phyloP scores from a whole-genome alignment of 768 basidiomycete genomes.

The Lactarius tabidus region DNA sequence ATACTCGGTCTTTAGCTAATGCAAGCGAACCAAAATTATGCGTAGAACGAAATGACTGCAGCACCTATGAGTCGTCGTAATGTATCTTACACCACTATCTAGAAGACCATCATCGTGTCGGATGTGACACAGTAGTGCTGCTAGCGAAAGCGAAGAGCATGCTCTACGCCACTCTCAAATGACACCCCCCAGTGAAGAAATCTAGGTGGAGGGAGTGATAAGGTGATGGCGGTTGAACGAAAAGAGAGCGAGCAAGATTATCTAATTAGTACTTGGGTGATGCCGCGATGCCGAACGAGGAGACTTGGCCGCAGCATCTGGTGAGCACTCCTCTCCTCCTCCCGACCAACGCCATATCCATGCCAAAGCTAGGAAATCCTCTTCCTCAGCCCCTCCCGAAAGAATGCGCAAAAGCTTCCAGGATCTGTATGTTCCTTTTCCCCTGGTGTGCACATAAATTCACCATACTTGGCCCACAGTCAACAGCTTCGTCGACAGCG shows the following conservation, averaged over 20 bases:
- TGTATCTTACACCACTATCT: constrained; percentile 40
- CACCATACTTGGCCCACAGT: constrained; percentile 42
- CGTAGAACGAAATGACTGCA: neutral
- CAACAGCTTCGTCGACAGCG: constrained; percentile 75
- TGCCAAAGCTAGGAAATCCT: constrained; percentile 43
- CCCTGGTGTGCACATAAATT: neutral
- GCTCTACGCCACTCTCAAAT: constrained; percentile 31
- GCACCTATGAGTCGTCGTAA: neutral
- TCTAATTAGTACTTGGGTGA: neutral
- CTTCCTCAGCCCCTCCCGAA: constrained; percentile 63
- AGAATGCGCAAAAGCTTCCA: constrained; percentile 84
- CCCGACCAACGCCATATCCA: neutral
- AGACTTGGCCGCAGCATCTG: neutral
- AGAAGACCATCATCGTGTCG: constrained; percentile 36
- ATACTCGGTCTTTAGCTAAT: neutral
- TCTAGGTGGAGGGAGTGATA: constrained; percentile 32
- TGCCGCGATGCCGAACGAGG: neutral
- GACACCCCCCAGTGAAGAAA: constrained; percentile 29
- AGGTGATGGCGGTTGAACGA: constrained; percentile 30
- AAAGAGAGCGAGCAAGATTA: neutral
- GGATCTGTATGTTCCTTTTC: constrained; percentile 59
- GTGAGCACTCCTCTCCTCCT: neutral
- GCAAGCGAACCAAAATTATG: neutral
- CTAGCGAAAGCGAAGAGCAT: constrained; percentile 37
- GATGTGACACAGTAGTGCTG: constrained; percentile 32